These are phyloP conservation scores for Wakefieldia striispora DNA, from an alignment of 768 basidiomycete species.

Conservation along the genomic window DNA sequence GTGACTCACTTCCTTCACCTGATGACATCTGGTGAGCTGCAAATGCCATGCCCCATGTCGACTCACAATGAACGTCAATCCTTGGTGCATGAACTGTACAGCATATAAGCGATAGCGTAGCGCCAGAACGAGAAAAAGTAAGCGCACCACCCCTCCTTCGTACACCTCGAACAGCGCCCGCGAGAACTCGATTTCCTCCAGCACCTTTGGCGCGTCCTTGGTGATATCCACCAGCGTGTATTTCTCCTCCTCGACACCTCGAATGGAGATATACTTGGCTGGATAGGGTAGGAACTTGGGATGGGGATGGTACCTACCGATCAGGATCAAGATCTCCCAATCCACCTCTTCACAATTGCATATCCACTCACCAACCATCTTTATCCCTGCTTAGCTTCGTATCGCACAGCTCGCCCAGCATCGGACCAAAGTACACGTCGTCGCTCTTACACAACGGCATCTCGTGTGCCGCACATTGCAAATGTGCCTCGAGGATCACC, in stretches of 20 bases:
- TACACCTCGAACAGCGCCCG: conserved; percentile 86
- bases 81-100: conserved; percentile 82
- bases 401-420: conserved; percentile 58
- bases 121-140: not conserved
- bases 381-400: conserved; percentile 58
- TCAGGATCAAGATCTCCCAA: not conserved
- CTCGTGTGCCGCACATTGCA: conserved; percentile 86
- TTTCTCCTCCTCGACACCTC: conserved; percentile 75
- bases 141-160: conserved; percentile 78
- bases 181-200: conserved; percentile 84
- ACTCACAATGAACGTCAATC: conserved; percentile 71
- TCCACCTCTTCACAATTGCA: not conserved
- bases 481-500: conserved; percentile 75
- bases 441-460: conserved; percentile 76
- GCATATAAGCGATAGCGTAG: conserved; percentile 2
- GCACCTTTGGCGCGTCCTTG: conserved; percentile 37
- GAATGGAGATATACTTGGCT: conserved; percentile 66
- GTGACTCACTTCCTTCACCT: conserved; percentile 82
- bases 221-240: conserved; percentile 73
- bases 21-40: conserved; percentile 2
- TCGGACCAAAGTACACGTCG: conserved; percentile 67
- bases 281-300: conserved; percentile 79
- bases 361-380: conserved; percentile 71
- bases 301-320: conserved; percentile 74
- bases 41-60: not conserved